Percentiles rank a stretch among this genome's conserved stretches.
Conservation (phyloP, 148 eudicot species). For the Fagopyrum esculentum region DNA sequence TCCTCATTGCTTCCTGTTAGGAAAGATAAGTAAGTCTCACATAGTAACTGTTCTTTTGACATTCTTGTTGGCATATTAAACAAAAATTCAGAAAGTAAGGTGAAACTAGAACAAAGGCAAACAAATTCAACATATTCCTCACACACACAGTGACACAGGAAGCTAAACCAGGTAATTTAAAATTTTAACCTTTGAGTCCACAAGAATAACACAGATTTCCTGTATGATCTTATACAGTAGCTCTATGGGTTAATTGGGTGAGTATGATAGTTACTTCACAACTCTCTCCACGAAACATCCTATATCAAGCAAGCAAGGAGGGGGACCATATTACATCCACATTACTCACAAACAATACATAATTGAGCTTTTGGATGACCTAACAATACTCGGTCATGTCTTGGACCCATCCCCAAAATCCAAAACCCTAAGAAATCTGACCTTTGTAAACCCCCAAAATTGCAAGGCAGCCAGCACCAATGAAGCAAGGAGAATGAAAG, state of each 20-base stretch:
- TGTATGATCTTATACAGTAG: background rate
- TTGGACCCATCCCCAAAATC: background rate
- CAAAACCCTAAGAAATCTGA: conserved; percentile 6
- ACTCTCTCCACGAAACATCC: background rate
- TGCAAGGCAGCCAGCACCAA: background rate
- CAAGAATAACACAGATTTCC: background rate
- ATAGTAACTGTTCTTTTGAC: background rate
- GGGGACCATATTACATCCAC: conserved; percentile 8
- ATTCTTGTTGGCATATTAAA: background rate
- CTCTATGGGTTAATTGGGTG: background rate
- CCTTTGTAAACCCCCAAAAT: background rate
- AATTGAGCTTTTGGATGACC: conserved; percentile 10
- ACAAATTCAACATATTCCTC: background rate
- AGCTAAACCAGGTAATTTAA: background rate
- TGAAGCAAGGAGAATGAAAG: background rate
- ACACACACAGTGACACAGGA: background rate
- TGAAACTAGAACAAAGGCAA: background rate
- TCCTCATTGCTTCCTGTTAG: conserved; percentile 67
- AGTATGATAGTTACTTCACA: background rate
- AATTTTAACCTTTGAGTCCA: background rate
- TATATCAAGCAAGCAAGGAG: background rate
- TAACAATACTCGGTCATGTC: background rate
- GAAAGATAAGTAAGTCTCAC: background rate
- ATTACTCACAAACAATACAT: conserved; percentile 2
- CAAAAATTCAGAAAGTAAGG: background rate